Percentiles rank a stretch among this genome's conserved stretches.
These are phyloP conservation scores for Globisporangium iwayamae DNA, from an alignment of 352 stramenopile species.

Conservation along the genomic window DNA sequence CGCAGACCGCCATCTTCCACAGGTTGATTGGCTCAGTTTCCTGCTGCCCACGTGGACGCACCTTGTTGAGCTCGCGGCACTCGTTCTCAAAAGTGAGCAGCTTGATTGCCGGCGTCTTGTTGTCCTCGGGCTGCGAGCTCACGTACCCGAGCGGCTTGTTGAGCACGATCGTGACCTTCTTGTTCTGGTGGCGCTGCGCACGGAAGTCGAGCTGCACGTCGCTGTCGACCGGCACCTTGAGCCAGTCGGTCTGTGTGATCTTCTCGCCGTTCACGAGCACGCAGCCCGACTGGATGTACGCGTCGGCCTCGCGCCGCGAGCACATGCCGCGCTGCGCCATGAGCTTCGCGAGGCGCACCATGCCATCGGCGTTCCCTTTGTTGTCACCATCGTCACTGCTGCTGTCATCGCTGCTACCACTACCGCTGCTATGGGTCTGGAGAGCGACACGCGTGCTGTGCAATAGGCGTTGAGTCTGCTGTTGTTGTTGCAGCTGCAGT, in stretches of 20 bases:
- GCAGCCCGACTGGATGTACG: conserved; percentile 70
- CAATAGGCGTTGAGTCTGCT: neutral
- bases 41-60: conserved; percentile 28
- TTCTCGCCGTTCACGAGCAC: conserved; percentile 74
- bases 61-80: conserved; percentile 55
- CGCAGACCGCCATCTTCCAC: conserved; percentile 81
- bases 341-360: conserved; percentile 72
- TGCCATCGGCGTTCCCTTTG: conserved; percentile 15
- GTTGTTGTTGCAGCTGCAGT: conserved; percentile 9
- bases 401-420: too few relatives aligned
- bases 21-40: conserved; percentile 51
- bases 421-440: neutral
- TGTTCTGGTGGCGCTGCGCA: conserved; percentile 66
- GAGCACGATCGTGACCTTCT: conserved; percentile 78
- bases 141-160: conserved; percentile 85
- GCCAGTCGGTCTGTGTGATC: conserved; percentile 54
- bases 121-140: conserved; percentile 70
- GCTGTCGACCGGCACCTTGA: conserved; percentile 58
- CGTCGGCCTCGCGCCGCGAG: conserved; percentile 75
- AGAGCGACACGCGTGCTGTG: conserved; percentile 1
- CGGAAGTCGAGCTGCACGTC: conserved; percentile 57
- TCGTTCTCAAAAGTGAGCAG: conserved; percentile 78
- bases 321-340: conserved; percentile 78
- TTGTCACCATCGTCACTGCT: neutral
- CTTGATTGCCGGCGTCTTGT: conserved; percentile 66